Evolutionary conservation across 345 rosid genomes (phyloP).

Genomic region (Citrus sinensis): DNA sequence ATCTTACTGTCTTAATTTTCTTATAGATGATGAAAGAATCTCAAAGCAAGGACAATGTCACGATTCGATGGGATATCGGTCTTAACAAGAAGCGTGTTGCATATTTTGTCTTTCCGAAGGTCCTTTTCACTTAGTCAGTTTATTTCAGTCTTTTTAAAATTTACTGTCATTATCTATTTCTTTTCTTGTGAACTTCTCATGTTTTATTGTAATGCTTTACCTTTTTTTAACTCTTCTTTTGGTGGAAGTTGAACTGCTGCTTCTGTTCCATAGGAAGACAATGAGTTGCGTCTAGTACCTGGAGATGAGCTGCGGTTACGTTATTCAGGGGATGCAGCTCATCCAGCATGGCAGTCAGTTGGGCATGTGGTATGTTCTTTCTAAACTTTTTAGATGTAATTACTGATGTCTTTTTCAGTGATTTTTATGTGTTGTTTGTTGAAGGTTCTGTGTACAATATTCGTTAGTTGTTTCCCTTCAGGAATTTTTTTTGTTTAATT

Average conservation of each 20-base stretch:
- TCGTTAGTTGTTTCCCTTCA: background rate
- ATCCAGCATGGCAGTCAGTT: conserved; percentile 99
- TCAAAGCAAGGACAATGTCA: conserved; percentile 96
- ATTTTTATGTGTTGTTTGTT: background rate
- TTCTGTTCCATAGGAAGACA: conserved; percentile 73
- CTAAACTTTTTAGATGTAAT: conserved; percentile 11
- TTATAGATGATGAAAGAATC: conserved; percentile 99
- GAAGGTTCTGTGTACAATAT: background rate
- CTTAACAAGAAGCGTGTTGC: conserved; percentile 96
- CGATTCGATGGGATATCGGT: conserved; percentile 98
- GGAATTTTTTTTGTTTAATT: background rate
- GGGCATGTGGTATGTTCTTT: conserved; percentile 88
- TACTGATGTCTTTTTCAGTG: background rate
- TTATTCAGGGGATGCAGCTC: conserved; percentile 95
- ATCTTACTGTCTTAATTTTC: conserved; percentile 22
- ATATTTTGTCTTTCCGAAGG: conserved; percentile 97
- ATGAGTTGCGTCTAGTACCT: conserved; percentile 93
- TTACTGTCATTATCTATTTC: background rate
- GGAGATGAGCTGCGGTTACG: conserved; percentile 96
- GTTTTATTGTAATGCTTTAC: conserved; percentile 7
- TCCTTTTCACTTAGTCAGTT: conserved; percentile 19
- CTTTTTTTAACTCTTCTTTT: background rate
- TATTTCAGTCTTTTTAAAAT: background rate
- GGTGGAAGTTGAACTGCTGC: conserved; percentile 13
- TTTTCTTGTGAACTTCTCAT: background rate